phyloP scores from a whole-genome alignment of 208 protist genomes.

The Sergeia podlipaevii region DNA sequence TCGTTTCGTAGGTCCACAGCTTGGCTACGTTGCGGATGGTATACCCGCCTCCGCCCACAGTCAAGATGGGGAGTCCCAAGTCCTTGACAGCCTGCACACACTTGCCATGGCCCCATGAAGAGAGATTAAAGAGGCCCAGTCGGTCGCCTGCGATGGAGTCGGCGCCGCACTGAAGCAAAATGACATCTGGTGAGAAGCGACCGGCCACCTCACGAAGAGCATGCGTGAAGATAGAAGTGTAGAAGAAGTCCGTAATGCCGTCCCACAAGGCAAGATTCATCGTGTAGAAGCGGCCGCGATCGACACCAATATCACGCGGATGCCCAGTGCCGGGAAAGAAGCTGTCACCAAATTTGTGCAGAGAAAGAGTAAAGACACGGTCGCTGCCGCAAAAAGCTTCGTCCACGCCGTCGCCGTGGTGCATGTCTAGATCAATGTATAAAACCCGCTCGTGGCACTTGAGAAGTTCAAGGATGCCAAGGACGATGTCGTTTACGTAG shows the following conservation, averaged over 20 bases:
- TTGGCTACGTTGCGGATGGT: constrained; percentile 98
- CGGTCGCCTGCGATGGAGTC: constrained; percentile 98
- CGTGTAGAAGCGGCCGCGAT: constrained; percentile 72
- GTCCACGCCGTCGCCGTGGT: constrained; percentile 99
- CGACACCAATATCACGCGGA: constrained; percentile 77
- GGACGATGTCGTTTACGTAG: constrained; percentile 99
- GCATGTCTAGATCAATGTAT: constrained; percentile 99
- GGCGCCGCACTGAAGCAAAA: constrained; percentile 99
- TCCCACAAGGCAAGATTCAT: constrained; percentile 91
- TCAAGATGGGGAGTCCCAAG: constrained; percentile 94
- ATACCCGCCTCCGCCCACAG: constrained; percentile 99
- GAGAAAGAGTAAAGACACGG: constrained; percentile 99
- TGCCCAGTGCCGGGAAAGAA: constrained; percentile 98
- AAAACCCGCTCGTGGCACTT: constrained; percentile 96
- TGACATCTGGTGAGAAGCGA: constrained; percentile 84
- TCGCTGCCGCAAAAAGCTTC: constrained; percentile 99
- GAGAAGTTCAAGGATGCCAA: constrained; percentile 99
- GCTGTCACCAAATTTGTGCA: constrained; percentile 99
- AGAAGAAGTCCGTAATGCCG: constrained; percentile 90
- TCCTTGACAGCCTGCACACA: constrained; percentile 94
- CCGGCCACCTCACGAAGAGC: constrained; percentile 53
- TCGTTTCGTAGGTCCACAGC: constrained; percentile 96
- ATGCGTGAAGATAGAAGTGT: constrained; percentile 72
- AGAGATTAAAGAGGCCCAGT: constrained; percentile 93
- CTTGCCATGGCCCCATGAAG: constrained; percentile 92